Base-by-base conservation (phyloP, 1,139 yeast genomes). In the Saccharomyces uvarum region DNA sequence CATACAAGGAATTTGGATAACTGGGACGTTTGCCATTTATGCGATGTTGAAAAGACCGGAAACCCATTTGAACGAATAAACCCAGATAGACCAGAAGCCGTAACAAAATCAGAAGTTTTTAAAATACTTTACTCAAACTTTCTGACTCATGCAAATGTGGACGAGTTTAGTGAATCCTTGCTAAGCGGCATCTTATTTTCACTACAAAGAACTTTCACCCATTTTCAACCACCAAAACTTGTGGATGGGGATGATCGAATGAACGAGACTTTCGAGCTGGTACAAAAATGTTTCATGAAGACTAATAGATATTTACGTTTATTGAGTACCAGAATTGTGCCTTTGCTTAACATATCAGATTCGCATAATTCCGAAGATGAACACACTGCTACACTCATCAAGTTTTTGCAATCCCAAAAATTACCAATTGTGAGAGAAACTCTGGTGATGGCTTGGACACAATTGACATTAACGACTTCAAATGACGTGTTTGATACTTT, bases 241-340 rank as follows among this genome's bases (percentile, higher is more conserved):
- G 47, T 48, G 11, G 32, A 49, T 13, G 49, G 58, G 53, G 47
- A 54, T 66, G 46, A 24, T 8, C 55, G 59, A 1, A 42, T 57
- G 1, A 57, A 56, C 1, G 61, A 61, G 32, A 54, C 53, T 4
- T 66, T 63, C 46, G 54, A 54, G 9, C 14, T 76, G 63, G 53
- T 57, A 66, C 21, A 60, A 58, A 52, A 53, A 33, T 46, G 70
- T 67, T 54, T 68, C 69, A 49, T 59, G 55, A 14, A 71, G 73
- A 64, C 65, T 8, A 75, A 78, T 56, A 71, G 90, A 59, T 84
- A 81, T 55, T 73, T 82, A 0, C 66, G 90, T 49, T 58, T 84
- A 11, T 62, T 81, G 3, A 73, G 80, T 1, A 73, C 79, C 0
- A 62, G 69, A 49, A 33, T 70, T 2, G 47, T 73, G 7, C 72